These are phyloP conservation scores for Ambrosiella cleistominuta DNA, from an alignment of 2,329 filamentous ascomycete genomes.

Conservation along the genomic window DNA sequence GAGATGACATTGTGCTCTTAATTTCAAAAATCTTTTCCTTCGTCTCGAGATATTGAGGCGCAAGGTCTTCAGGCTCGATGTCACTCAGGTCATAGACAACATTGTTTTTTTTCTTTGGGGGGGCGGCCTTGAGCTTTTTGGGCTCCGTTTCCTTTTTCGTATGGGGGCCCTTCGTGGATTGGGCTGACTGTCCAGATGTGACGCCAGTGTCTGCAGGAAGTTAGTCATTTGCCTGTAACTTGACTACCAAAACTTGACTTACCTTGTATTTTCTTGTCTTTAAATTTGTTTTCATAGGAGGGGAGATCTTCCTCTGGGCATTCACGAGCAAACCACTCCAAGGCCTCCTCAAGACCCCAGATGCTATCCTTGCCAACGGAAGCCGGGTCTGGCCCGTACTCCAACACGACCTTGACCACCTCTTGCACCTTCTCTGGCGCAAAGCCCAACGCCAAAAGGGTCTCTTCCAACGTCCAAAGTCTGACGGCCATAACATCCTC, in stretches of 20 bases:
- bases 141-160: slow-evolving; percentile 8
- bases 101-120: slow-evolving; percentile 15
- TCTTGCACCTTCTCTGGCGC: slow-evolving; percentile 42
- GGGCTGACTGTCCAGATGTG: slow-evolving; percentile 2
- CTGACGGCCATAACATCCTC: slow-evolving; percentile 67
- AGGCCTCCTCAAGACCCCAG: slow-evolving; percentile 72
- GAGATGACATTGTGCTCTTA: slow-evolving; percentile 28
- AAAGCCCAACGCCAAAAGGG: slow-evolving; percentile 53
- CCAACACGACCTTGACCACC: slow-evolving; percentile 47
- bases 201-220: not conserved
- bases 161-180: not conserved
- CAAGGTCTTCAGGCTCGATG: slow-evolving; percentile 56
- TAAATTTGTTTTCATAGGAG: slow-evolving; percentile 42
- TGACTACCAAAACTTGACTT: slow-evolving; percentile 1
- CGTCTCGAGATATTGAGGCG: slow-evolving; percentile 60
- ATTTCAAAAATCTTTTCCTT: slow-evolving; percentile 50
- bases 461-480: slow-evolving; percentile 70
- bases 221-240: too few species aligned
- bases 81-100: slow-evolving; percentile 40
- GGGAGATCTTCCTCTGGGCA: slow-evolving; percentile 52
- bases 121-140: slow-evolving; percentile 20
- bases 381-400: slow-evolving; percentile 46
- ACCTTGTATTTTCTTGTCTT: slow-evolving; percentile 24
- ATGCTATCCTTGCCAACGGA: slow-evolving; percentile 43
- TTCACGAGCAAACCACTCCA: slow-evolving; percentile 81